Evolutionary conservation across 495 filamentous ascomycete species (phyloP), one percentile per base, ranked within the genome.

Genomic region (Mytilinidion resinicola): DNA sequence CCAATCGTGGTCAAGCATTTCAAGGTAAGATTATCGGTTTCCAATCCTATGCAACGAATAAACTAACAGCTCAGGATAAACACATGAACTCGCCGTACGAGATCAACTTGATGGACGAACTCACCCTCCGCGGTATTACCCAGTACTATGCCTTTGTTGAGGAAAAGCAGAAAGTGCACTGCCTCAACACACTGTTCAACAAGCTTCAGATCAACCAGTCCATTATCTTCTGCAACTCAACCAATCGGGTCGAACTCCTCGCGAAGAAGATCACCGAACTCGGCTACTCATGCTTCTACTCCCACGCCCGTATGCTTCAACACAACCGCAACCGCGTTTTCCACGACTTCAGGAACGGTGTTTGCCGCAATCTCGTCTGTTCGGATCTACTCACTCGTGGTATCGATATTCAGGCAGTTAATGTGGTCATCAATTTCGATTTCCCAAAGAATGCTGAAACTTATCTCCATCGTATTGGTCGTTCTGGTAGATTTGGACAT

Each of bases 171-270:
- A 99, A 99, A 74, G 95, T 99, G 9, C 95, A 97, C 75, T 99
- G 93, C 71, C 77, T 99, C 39, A 99, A 99, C 75, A 99, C 93
- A 1, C 84, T 99, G 41, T 99, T 99, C 79, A 95, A 89, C 53
- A 96, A 96, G 75, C 84, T 99, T 11, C 93, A 97, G 73, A 99
- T 99, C 75, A 99, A 99, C 72, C 93, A 99, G 77, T 97, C 95
- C 50, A 99, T 99, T 76, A 99, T 99, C 67, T 99, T 99, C 77
- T 99, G 93, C 79, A 99, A 99, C 71, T 97, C 95, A 41, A 97
- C 93, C 41, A 96, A 96, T 69, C 90, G 93, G 44, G 93, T 99
- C 15, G 93, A 99, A 72, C 78, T 99, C 15, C 80, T 99, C 17
- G 93, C 93, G 36, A 99, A 99, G 78, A 99, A 97, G 73, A 99